phyloP scores from a whole-genome alignment of 2,329 filamentous ascomycete species.

The Elsinoe australis region DNA sequence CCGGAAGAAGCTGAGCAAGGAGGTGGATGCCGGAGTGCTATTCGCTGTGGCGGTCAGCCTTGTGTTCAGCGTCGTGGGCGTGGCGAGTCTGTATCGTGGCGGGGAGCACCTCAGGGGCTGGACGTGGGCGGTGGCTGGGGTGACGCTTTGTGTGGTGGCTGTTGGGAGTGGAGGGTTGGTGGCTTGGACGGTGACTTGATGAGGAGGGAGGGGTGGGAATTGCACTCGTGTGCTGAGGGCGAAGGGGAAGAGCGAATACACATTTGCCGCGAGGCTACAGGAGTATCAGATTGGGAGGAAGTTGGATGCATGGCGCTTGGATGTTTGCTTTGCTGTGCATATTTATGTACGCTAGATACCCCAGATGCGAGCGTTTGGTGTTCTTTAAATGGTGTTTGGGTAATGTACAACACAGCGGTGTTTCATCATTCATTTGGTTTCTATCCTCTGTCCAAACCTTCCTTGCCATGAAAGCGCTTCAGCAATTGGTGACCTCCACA shows the following conservation, averaged over 20 bases:
- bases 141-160: slow-evolving; percentile 41
- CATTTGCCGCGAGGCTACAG: slow-evolving; percentile 2
- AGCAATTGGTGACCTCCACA: no score
- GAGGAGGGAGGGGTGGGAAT: not conserved
- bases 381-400: not conserved
- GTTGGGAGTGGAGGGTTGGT: slow-evolving; percentile 47
- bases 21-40: slow-evolving; percentile 66
- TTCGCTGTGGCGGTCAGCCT: slow-evolving; percentile 62
- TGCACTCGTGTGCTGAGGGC: not conserved
- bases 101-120: slow-evolving; percentile 38
- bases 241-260: not conserved
- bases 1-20: slow-evolving; percentile 56
- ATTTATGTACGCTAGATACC: slow-evolving; percentile 2
- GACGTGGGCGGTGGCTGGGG: slow-evolving; percentile 40
- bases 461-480: no score
- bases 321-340: not conserved
- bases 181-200: slow-evolving; percentile 40
- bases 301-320: not conserved
- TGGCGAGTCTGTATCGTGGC: slow-evolving; percentile 52
- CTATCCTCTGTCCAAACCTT: no score
- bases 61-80: slow-evolving; percentile 52
- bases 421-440: no score
- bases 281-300: no score
- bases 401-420: not conserved
- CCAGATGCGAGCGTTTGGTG: not conserved